phyloP scores from a whole-genome alignment of 169 alveolate species.

The Plasmodium yoelii region DNA sequence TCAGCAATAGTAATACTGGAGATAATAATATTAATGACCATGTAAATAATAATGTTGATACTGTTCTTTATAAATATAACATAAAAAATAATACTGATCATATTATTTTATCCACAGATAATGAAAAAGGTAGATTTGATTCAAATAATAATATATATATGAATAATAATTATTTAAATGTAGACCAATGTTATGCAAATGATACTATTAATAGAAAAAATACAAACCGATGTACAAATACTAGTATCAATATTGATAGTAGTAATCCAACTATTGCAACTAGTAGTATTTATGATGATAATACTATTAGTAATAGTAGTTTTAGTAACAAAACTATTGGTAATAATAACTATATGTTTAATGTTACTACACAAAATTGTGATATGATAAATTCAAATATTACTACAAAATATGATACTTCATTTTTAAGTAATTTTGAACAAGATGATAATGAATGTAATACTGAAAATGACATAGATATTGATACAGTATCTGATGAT shows the following conservation, averaged over 20 bases:
- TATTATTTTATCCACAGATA: background rate
- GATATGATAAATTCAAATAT: constrained; percentile 25
- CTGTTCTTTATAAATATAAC: background rate
- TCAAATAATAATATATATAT: constrained; percentile 2
- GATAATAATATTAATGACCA: no score
- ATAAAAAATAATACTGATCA: background rate
- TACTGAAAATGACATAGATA: no score
- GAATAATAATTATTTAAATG: background rate
- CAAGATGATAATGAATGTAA: constrained; percentile 10
- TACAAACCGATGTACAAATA: background rate
- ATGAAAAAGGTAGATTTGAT: constrained; percentile 9
- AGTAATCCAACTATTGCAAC: background rate
- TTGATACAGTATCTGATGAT: no score
- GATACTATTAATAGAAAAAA: background rate
- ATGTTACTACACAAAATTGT: constrained; percentile 6
- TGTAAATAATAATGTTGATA: no score
- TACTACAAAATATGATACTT: constrained; percentile 16
- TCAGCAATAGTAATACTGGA: no score
- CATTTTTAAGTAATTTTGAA: constrained; percentile 5
- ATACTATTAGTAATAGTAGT: background rate
- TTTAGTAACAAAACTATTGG: background rate
- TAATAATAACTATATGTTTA: background rate
- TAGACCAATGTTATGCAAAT: constrained; percentile 2
- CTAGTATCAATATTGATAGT: background rate
- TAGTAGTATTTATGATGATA: background rate